These are phyloP conservation scores for Hanseniaspora clermontiae DNA, from an alignment of 805 yeast species.

Conservation along the genomic window DNA sequence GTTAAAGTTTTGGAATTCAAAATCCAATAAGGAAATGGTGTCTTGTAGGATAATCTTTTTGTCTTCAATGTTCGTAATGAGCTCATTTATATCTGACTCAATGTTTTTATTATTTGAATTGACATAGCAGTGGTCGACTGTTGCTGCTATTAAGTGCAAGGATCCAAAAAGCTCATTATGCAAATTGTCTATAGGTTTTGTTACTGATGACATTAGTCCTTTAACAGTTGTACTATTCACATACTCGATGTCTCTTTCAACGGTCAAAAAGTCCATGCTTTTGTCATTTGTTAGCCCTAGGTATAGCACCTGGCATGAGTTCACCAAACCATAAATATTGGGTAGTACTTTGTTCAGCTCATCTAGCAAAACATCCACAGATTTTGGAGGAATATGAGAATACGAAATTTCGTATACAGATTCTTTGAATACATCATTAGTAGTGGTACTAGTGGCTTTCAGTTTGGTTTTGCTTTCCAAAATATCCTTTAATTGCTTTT, in stretches of 20 bases:
- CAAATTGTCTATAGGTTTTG: slow-evolving; percentile 27
- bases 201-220: slow-evolving; percentile 25
- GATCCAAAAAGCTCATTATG: slow-evolving; percentile 27
- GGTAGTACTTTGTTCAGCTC: slow-evolving; percentile 26
- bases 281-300: slow-evolving; percentile 26
- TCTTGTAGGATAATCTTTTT: slow-evolving; percentile 17
- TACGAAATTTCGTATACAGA: slow-evolving; percentile 39
- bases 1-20: slow-evolving; percentile 20
- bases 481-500: slow-evolving; percentile 25
- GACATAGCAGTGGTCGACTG: slow-evolving; percentile 29
- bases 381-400: slow-evolving; percentile 35
- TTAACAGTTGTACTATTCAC: slow-evolving; percentile 27
- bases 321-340: slow-evolving; percentile 33
- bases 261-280: slow-evolving; percentile 16
- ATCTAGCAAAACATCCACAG: slow-evolving; percentile 28
- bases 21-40: slow-evolving; percentile 19
- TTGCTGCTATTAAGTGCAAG: slow-evolving; percentile 25
- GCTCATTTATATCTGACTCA: slow-evolving; percentile 15
- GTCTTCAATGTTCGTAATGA: slow-evolving; percentile 18
- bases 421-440: slow-evolving; percentile 34
- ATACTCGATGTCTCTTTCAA: slow-evolving; percentile 28
- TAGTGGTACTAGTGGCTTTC: slow-evolving; percentile 26
- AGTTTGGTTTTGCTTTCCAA: slow-evolving; percentile 27
- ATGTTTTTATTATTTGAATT: slow-evolving; percentile 27
- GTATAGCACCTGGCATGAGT: slow-evolving; percentile 38